Percentiles rank a stretch among this genome's conserved stretches.
Conservation (phyloP, 179 eudicot genomes). For the Spergularia azorica region DNA sequence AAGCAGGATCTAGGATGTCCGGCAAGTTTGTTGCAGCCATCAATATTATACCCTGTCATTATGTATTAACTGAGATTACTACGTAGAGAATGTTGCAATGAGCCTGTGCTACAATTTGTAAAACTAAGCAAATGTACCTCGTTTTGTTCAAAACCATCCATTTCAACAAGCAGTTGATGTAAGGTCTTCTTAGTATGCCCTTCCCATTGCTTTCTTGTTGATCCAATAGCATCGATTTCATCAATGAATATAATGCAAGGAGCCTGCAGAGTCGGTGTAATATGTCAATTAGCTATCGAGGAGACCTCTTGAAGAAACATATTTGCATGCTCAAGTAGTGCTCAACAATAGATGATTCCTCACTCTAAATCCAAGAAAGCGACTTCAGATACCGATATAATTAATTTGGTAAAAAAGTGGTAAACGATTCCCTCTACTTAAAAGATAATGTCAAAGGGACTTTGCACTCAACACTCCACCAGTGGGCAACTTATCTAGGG, state of each 20-base stretch:
- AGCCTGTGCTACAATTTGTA: not conserved
- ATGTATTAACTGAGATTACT: constrained; percentile 5
- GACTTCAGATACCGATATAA: not conserved
- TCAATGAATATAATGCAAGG: constrained; percentile 98
- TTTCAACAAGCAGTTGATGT: constrained; percentile 96
- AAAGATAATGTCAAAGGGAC: too few relatives aligned
- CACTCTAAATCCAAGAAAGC: not conserved
- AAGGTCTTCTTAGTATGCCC: constrained; percentile 96
- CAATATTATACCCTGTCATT: constrained; percentile 82
- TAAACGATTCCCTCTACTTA: not conserved
- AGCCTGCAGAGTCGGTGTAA: constrained; percentile 50
- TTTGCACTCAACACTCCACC: too few relatives aligned
- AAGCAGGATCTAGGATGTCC: constrained; percentile 98
- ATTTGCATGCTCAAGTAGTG: not conserved
- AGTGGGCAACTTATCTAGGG: too few relatives aligned
- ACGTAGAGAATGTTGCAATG: not conserved
- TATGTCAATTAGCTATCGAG: not conserved
- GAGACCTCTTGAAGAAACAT: not conserved
- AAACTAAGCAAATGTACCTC: constrained; percentile 49
- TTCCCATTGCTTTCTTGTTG: constrained; percentile 98
- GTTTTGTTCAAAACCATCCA: constrained; percentile 99
- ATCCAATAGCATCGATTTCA: constrained; percentile 96
- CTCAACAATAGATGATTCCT: not conserved
- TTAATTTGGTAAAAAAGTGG: not conserved
- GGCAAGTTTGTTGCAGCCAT: constrained; percentile 99